Conservation (phyloP, 2,329 filamentous ascomycete genomes). For the Arthrinium puccinioides region DNA sequence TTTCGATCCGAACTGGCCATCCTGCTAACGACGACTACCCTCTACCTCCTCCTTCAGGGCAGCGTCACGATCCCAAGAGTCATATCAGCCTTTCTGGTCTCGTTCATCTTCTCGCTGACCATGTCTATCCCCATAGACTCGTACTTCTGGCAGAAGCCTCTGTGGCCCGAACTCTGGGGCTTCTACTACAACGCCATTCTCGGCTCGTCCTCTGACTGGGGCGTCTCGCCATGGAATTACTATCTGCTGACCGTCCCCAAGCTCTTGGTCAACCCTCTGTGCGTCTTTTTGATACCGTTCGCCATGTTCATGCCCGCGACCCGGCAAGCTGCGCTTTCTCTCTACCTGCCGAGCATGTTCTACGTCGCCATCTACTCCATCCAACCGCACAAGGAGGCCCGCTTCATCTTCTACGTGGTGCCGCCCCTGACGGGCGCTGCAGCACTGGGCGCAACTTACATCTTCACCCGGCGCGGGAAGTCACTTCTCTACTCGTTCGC, state of each 20-base stretch:
- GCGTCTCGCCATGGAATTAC: conserved; percentile 75
- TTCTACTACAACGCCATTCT: conserved; percentile 90
- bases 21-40: conserved; percentile 61
- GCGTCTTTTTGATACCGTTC: conserved; percentile 44
- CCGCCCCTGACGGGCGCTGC: conserved; percentile 74
- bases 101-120: conserved; percentile 58
- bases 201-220: conserved; percentile 81
- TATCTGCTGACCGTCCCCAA: conserved; percentile 81
- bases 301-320: conserved; percentile 43
- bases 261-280: conserved; percentile 73
- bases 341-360: conserved; percentile 59
- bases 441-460: conserved; percentile 63
- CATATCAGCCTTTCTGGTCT: conserved; percentile 57
- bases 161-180: conserved; percentile 86
- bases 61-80: conserved; percentile 28
- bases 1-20: conserved; percentile 89
- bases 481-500: conserved; percentile 46
- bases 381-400: conserved; percentile 92
- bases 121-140: conserved; percentile 75
- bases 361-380: conserved; percentile 79
- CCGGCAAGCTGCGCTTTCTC: conserved; percentile 30
- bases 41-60: conserved; percentile 47
- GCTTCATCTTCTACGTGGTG: conserved; percentile 86
- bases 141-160: conserved; percentile 80
- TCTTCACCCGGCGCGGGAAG: conserved; percentile 61